Base-by-base conservation (phyloP, 2,329 filamentous ascomycete species). In the Tolypocladium nubicola region DNA sequence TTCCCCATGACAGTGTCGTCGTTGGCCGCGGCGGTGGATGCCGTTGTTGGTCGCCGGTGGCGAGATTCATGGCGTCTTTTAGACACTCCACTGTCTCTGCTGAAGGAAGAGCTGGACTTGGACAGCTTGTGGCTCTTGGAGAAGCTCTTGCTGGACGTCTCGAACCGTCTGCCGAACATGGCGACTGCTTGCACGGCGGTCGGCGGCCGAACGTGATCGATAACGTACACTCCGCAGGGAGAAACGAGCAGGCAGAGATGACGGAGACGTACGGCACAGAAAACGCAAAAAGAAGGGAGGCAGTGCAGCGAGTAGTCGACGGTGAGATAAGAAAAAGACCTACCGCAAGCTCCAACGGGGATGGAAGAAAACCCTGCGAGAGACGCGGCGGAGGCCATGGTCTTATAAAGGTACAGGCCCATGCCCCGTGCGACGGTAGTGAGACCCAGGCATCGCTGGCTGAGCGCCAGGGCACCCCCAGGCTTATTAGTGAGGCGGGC, bases 101-200 rank as follows among this genome's bases (percentile, higher is more conserved):
- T 79, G 65, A 83, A 82, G 1, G 80, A 83, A 2, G 78, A 74
- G 64, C 70, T 80, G 5, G 79, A 78, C 62, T 79, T 81, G 63
- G 70, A 74, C 30, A 65, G 64, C 60, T 79, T 80, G 57, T 79
- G 75, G 60, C 75, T 70, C 61, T 80, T 82, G 55, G 79, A 78
- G 58, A 80, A 81, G 70, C 77, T 82, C 70, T 73, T 78, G 72
- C 63, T 77, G 38, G 73, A 72, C 39, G 68, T 67, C 43, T 80
- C 76, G 54, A 73, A 71, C 59, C 75, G 74, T 66, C 74, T 74
- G 60, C 64, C 63, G 57, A 80, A 82, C 80, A 80, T 82, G 39
- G 60, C 66, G 64, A 55, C 47, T 30, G 56, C 49, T 37, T 23
- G 39, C 43, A 23, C 35, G 40, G 30, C 35, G 40, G 30, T 49